A percentile compares a stretch with the other conserved stretches of the same genome.
Evolutionary conservation across 257 asterid genomes (phyloP).

Genomic region (Cruciata laevipes): DNA sequence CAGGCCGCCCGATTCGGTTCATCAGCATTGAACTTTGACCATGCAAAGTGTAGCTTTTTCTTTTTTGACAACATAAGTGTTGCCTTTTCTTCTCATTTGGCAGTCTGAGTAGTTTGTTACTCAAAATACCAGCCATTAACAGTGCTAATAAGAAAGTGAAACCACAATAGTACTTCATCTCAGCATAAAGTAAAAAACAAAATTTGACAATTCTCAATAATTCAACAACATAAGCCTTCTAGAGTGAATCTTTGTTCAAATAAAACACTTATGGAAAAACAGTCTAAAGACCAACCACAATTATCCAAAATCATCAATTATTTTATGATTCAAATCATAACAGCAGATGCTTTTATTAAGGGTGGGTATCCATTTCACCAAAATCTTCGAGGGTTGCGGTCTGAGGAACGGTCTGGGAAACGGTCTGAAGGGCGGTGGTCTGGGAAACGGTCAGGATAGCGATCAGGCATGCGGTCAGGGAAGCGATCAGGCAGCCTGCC

Average conservation of each 20-base stretch:
- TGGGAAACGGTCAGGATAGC: constrained; percentile 8
- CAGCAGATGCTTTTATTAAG: neutral
- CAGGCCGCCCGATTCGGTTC: neutral
- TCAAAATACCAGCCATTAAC: neutral
- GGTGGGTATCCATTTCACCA: constrained; percentile 5
- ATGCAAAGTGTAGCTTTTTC: no score
- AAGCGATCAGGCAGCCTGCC: constrained; percentile 36
- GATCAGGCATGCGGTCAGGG: constrained; percentile 39
- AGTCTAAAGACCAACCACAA: neutral
- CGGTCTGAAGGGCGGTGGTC: constrained; percentile 47
- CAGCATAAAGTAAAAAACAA: neutral
- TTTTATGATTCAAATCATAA: constrained; percentile 13
- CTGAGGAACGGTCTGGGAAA: constrained; percentile 12
- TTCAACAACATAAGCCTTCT: neutral
- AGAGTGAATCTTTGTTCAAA: constrained; percentile 2
- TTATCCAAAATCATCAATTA: constrained; percentile 1
- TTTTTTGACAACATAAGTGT: no score
- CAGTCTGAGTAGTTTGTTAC: no score
- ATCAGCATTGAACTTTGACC: neutral
- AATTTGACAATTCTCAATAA: neutral
- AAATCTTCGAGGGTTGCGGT: constrained; percentile 41
- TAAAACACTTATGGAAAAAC: neutral
- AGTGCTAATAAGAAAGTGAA: neutral
- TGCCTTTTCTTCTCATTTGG: no score
- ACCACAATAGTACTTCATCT: neutral